Evolutionary conservation across 768 basidiomycete species (phyloP).

Genomic region (Pholiota microspora): DNA sequence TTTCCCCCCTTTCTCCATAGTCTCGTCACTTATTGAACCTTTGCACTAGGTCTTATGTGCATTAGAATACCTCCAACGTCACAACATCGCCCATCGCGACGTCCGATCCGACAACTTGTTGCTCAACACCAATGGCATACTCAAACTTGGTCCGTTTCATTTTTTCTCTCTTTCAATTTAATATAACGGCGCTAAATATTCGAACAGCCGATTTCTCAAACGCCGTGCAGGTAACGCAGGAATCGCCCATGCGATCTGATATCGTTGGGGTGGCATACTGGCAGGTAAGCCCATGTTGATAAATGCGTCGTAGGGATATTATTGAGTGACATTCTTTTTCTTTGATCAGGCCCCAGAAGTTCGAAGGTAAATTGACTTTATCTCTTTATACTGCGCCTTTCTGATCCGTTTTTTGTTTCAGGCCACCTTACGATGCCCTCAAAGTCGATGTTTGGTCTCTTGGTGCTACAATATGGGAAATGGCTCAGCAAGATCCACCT

Average conservation of each 20-base stretch:
- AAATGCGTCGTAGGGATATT: not conserved
- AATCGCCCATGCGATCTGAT: conserved; percentile 51
- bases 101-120: conserved; percentile 82
- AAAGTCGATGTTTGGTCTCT: conserved; percentile 82
- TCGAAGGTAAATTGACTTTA: conserved; percentile 49
- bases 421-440: conserved; percentile 69
- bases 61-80: conserved; percentile 60
- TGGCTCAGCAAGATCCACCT: conserved; percentile 73
- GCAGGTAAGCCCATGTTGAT: conserved; percentile 45
- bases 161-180: not conserved
- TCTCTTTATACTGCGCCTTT: not conserved
- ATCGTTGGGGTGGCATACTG: conserved; percentile 74
- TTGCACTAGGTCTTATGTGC: conserved; percentile 56
- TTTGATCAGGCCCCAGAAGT: conserved; percentile 64
- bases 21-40: conserved; percentile 5
- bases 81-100: conserved; percentile 78
- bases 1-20: conserved; percentile 2
- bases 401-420: conserved; percentile 19
- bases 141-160: conserved; percentile 65
- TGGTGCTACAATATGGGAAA: conserved; percentile 83
- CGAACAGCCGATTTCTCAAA: conserved; percentile 78
- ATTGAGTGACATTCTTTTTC: conserved; percentile 14
- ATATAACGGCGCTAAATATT: not conserved
- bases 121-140: conserved; percentile 61
- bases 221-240: conserved; percentile 58